These are phyloP conservation scores for Dianthus caryophyllus DNA, from an alignment of 148 eudicot genomes.

Conservation along the genomic window DNA sequence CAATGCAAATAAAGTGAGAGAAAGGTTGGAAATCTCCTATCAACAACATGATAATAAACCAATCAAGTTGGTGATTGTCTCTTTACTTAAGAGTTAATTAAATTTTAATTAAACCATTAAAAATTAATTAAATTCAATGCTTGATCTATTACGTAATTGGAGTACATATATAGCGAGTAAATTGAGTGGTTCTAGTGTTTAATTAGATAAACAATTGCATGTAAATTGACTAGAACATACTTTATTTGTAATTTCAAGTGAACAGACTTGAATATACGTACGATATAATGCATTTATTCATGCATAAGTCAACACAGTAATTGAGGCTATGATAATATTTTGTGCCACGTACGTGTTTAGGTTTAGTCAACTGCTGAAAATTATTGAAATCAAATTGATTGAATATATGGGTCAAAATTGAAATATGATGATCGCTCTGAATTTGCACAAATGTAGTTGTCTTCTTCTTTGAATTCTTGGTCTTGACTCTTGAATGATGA, in stretches of 20 bases:
- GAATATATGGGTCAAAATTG: slow-evolving; percentile 3
- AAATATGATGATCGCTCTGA: slow-evolving; percentile 10
- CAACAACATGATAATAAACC: slow-evolving; percentile 18
- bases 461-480: neutral
- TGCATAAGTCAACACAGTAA: neutral
- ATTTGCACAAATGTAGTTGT: neutral
- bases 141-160: slow-evolving; percentile 18
- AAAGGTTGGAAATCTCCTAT: slow-evolving; percentile 22
- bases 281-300: too few species aligned
- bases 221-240: too few species aligned
- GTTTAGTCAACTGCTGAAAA: slow-evolving; percentile 8
- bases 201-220: neutral
- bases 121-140: slow-evolving; percentile 10
- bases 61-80: slow-evolving; percentile 26
- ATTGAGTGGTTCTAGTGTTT: slow-evolving; percentile 8
- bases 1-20: slow-evolving; percentile 18
- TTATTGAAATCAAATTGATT: neutral
- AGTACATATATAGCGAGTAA: slow-evolving; percentile 14
- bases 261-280: too few species aligned
- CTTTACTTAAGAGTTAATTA: slow-evolving; percentile 12
- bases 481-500: neutral
- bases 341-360: neutral
- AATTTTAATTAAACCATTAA: too few species aligned
- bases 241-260: too few species aligned
- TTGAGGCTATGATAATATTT: neutral